Evolutionary conservation across 768 basidiomycete genomes (phyloP).

Genomic region (Sistotremastrum suecicum): DNA sequence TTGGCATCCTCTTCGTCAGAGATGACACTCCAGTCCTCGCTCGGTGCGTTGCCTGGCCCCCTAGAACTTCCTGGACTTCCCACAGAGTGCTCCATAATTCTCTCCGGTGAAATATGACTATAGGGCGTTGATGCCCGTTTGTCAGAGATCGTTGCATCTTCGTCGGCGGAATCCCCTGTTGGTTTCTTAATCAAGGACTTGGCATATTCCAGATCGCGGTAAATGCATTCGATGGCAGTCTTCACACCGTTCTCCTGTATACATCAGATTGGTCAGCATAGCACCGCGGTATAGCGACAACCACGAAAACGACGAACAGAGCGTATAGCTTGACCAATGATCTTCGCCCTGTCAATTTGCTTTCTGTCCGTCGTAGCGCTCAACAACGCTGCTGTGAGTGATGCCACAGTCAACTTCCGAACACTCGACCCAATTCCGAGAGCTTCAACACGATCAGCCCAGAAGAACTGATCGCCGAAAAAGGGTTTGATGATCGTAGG

Average conservation of each 20-base stretch:
- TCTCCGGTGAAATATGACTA: constrained; percentile 4
- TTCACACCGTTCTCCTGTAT: constrained; percentile 85
- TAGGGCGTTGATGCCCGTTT: constrained; percentile 6
- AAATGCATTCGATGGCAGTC: constrained; percentile 88
- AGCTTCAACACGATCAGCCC: constrained; percentile 96
- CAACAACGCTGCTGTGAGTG: constrained; percentile 62
- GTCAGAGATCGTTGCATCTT: constrained; percentile 20
- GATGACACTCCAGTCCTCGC: constrained; percentile 83
- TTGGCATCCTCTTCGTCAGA: constrained; percentile 53
- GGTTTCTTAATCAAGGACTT: constrained; percentile 66
- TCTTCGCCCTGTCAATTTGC: constrained; percentile 75
- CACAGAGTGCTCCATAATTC: constrained; percentile 7
- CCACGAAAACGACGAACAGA: constrained; percentile 31
- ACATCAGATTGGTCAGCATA: neutral
- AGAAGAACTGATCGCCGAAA: constrained; percentile 97
- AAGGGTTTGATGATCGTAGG: constrained; percentile 96
- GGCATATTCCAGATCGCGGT: constrained; percentile 92
- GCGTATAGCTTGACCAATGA: constrained; percentile 79
- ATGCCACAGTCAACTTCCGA: constrained; percentile 71
- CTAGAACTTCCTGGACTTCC: constrained; percentile 29
- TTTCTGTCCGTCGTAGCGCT: constrained; percentile 78
- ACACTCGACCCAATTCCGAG: constrained; percentile 83
- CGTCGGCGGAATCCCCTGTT: constrained; percentile 8
- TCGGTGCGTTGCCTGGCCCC: constrained; percentile 41
- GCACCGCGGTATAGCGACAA: neutral